Evolutionary conservation across 306 rosid species (phyloP), one percentile per base, ranked within the genome.

Genomic region (Glycine tomentella): DNA sequence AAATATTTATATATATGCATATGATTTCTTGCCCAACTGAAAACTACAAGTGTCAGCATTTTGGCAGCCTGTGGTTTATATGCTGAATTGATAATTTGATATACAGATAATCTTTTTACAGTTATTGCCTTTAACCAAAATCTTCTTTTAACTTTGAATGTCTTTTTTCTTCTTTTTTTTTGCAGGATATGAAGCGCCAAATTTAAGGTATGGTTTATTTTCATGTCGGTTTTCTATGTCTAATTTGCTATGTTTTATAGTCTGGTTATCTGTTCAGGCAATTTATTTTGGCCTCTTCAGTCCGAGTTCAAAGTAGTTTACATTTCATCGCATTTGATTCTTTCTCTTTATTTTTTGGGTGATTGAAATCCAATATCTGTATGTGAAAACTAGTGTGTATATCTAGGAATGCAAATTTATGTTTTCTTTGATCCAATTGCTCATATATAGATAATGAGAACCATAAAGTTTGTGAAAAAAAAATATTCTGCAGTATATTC

Each of bases 101-200:
- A 17, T 25, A n/a, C 31, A 25, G 31, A 25, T 25, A 25, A 10
- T 75, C 57, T 33, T 50, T 5, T 56, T 6, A 7, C 8, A 13
- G 66, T 57, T 25, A 25, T 25, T 2, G 44, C 20, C 38, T 63
- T 10, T 8, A 20, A 61, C 25, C 66, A 55, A 63, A 69, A 25
- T 51, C 65, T 62, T 79, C 8, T 51, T 50, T 58, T 78, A 77
- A 86, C 44, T 46, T 74, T 15, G 34, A 25, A 25, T 25, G 31
- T 4, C 38, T 9, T 49, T 34, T 84, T 81, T n/a, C n/a, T n/a
- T n/a, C n/a, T n/a, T 10, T 79, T 59, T 79, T 79, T 14, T 45
- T 88, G 78, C 91, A 91, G 95, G 98, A 44, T 89, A 83, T 87
- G 92, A 93, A 83, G 93, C 97, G 2, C 98, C 98, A 66, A 88